Base-by-base conservation (phyloP, 805 yeast genomes). In the Candida methanosorbosa region DNA sequence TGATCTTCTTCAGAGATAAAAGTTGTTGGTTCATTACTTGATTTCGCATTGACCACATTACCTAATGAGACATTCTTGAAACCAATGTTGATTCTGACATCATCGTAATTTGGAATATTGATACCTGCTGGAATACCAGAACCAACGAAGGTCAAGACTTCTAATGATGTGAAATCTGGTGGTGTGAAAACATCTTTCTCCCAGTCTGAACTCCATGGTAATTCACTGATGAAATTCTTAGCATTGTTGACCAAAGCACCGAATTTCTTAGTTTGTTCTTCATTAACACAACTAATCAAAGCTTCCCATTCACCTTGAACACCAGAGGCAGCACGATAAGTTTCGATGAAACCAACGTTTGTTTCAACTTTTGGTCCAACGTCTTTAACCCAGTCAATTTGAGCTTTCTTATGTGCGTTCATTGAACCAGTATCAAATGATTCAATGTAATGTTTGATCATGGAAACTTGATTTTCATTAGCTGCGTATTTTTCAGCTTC, bases 251-350 rank as follows among this genome's bases (percentile, higher is more conserved):
- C 95, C 43, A 86, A 66, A 9, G 64, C 64, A 19, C 79, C 75
- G 52, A 86, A 86, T 49, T 84, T 86, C 34, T 72, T 78, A 14
- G 96, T 86, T 41, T 94, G 71, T 42, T 84, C 90, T 52, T 81
- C 80, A 59, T 86, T 85, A 37, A 86, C 94, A 75, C 85, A 81
- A 16, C 95, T 90, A 23, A 86, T 92, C 32, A 86, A 63, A 20
- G 94, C 85, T 61, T 86, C 95, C 90, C 92, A 86, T 58, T 86
- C 96, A 39, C 95, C 96, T 50, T 87, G 72, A 31, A 85, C 84
- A 31, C 95, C 95, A 22, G 88, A 73, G 13, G 95, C 94, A 54
- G 85, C 96, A 57, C 96, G 71, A 61, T 86, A 86, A 20, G 95
- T 86, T 62, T 86, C 96, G 46, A 86, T 86, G 55, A 86, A 86